phyloP scores from a whole-genome alignment of 768 basidiomycete species.

The Pisolithus marmoratus region DNA sequence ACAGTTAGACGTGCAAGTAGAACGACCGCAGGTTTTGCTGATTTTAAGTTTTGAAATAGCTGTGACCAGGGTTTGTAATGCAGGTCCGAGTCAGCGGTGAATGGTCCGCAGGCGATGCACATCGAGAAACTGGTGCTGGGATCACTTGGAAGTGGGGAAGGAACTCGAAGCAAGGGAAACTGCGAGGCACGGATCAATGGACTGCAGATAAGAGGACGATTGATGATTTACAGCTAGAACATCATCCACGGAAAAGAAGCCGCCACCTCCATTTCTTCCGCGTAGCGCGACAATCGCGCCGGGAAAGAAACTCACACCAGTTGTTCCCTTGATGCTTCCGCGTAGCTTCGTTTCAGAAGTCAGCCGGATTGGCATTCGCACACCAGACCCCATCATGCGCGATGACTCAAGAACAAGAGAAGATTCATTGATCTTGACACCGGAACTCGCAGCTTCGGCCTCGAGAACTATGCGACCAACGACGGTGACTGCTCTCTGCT shows the following conservation, averaged over 20 bases:
- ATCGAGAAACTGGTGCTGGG: constrained; percentile 53
- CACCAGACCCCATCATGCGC: constrained; percentile 62
- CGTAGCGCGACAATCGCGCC: constrained; percentile 83
- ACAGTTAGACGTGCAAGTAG: constrained; percentile 53
- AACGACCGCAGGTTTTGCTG: constrained; percentile 65
- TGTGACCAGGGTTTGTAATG: constrained; percentile 64
- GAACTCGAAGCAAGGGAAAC: constrained; percentile 58
- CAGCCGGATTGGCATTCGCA: constrained; percentile 67
- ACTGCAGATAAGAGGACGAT: neutral
- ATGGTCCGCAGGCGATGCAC: constrained; percentile 81
- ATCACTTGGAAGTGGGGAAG: constrained; percentile 29
- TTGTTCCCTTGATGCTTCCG: constrained; percentile 54
- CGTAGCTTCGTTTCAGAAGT: constrained; percentile 60
- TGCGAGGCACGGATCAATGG: constrained; percentile 21
- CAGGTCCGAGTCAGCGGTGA: constrained; percentile 73
- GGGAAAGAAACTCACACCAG: constrained; percentile 75
- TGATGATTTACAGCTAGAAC: constrained; percentile 54
- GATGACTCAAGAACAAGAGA: constrained; percentile 81
- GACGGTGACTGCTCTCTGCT: constrained; percentile 57
- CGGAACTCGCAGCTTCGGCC: constrained; percentile 48
- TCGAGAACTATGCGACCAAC: constrained; percentile 76
- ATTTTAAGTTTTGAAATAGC: constrained; percentile 56
- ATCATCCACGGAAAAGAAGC: constrained; percentile 79
- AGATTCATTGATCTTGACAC: constrained; percentile 65
- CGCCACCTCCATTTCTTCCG: constrained; percentile 88